Base-by-base conservation (phyloP, 192 early-diverging fungal species). In the Umbelopsis sp. region DNA sequence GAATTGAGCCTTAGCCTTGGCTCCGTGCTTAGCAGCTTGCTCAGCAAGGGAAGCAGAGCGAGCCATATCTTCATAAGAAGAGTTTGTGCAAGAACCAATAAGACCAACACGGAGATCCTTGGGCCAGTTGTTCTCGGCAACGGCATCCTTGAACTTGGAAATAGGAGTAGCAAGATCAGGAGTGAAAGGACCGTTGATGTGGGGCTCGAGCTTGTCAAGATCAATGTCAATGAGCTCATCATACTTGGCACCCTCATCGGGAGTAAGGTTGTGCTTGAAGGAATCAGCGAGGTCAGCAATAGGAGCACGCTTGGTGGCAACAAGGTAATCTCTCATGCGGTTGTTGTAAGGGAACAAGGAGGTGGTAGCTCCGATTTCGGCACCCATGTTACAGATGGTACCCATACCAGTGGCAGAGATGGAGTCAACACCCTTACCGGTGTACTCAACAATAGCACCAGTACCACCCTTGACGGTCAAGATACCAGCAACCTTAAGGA, bases 381-480 rank as follows among this genome's bases (percentile, higher is more conserved):
- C 97, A 78, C 97, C 97, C 97, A 98, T 97, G 87, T 98, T 98
- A 85, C 97, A 98, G 76, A 98, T 94, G 61, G 97, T 98, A 68
- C 92, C 97, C 97, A 98, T 97, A 74, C 95, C 97, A 67, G 97
- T 98, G 81, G 95, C 96, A 55, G 93, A 95, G 74, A 98, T 84
- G 47, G 93, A 90, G 68, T 97, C 93, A 53, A 95, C 93, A 83
- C 97, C 97, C 5, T 91, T 85, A 64, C 97, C 97, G 85, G 96
- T 94, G 90, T 98, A 98, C 84, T 98, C 97, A 71, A 98, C 90
- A 64, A 98, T 97, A 64, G 93, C 92, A 79, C 95, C 95, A 51
- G 97, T 98, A 68, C 93, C 97, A 69, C 97, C 97, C 87, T 95
- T 92, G 78, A 98, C 97, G 50, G 97, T 98, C 30, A 97, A 87